These are phyloP conservation scores for Coemansia sp. DNA, from an alignment of 192 early-diverging fungal species.

Conservation along the genomic window DNA sequence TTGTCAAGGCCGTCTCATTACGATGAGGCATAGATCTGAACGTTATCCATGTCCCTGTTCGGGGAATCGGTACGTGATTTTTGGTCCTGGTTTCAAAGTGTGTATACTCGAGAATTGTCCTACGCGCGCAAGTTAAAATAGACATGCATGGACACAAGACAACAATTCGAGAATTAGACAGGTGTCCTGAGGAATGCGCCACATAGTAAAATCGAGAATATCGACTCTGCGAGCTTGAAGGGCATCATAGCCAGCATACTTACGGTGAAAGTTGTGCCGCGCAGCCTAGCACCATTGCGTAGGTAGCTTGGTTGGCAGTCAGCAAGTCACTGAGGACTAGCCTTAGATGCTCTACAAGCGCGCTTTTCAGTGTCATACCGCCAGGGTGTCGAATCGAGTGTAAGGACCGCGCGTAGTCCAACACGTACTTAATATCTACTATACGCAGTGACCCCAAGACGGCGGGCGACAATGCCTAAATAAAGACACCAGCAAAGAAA, in stretches of 20 bases:
- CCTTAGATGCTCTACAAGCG: conserved; percentile 6
- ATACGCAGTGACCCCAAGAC: conserved; percentile 26
- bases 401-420: conserved; percentile 15
- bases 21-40: not conserved
- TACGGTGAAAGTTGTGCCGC: not conserved
- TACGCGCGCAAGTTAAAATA: not conserved
- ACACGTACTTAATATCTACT: conserved; percentile 24
- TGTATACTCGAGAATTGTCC: not conserved
- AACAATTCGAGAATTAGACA: not conserved
- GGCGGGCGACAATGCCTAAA: not conserved
- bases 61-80: conserved; percentile 1
- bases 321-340: not conserved
- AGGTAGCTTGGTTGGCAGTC: not conserved
- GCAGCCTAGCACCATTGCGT: conserved; percentile 9
- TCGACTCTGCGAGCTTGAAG: not conserved
- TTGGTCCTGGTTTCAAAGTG: not conserved
- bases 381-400: not conserved
- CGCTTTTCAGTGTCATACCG: not conserved
- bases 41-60: conserved; percentile 10
- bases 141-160: not conserved
- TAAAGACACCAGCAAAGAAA: not conserved
- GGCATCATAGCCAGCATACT: not conserved
- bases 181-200: not conserved
- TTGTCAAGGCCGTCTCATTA: no score
- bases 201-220: not conserved